Evolutionary conservation across 306 rosid species (phyloP).

Genomic region (Quercus mongolica): DNA sequence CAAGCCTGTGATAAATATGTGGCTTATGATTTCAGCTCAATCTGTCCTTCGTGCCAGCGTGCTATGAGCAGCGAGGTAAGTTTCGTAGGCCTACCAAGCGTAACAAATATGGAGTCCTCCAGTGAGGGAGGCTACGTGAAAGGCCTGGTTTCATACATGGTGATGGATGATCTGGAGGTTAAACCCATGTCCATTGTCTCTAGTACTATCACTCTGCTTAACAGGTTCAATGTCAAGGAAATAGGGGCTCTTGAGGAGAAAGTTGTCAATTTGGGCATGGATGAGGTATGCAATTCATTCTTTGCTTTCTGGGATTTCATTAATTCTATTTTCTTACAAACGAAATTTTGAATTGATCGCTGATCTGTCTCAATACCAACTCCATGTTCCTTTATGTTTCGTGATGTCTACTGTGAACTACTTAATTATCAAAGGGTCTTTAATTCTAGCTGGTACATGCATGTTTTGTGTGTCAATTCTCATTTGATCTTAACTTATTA

Average conservation of each 20-base stretch:
- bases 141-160: conserved; percentile 29
- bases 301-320: too few species aligned
- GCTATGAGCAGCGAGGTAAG: too few species aligned
- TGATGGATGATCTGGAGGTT: conserved; percentile 35
- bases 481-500: too few species aligned
- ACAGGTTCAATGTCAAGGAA: conserved; percentile 14
- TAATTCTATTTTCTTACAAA: too few species aligned
- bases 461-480: too few species aligned
- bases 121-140: conserved; percentile 19
- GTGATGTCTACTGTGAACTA: too few species aligned
- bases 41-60: neutral
- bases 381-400: too few species aligned
- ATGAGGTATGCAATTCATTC: conserved; percentile 13
- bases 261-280: conserved; percentile 6
- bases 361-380: too few species aligned
- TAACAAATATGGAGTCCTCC: neutral
- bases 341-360: too few species aligned
- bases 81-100: neutral
- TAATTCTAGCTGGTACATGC: too few species aligned
- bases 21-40: neutral
- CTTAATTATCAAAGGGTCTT: too few species aligned
- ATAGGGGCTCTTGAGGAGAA: conserved; percentile 18
- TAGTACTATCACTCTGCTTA: neutral
- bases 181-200: conserved; percentile 22
- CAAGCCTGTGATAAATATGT: fast-evolving